phyloP scores from a whole-genome alignment of 805 yeast genomes.

The Cyberlindnera amylophila region DNA sequence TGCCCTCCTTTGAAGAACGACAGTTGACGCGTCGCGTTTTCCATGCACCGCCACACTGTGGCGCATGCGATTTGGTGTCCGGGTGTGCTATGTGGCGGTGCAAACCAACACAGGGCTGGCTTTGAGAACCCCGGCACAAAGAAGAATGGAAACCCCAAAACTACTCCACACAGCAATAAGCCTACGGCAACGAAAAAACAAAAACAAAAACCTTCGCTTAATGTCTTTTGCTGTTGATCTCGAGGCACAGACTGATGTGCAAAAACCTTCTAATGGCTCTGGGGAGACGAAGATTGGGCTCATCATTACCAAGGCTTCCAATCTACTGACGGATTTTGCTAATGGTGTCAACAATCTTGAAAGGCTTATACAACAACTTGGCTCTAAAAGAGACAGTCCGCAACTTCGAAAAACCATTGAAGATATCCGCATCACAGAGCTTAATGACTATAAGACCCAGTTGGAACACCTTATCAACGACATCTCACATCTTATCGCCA shows the following conservation, averaged over 20 bases:
- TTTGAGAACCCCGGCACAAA: too few species aligned
- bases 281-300: slow-evolving; percentile 17
- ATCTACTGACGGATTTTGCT: slow-evolving; percentile 38
- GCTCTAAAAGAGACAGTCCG: slow-evolving; percentile 41
- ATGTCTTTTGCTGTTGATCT: slow-evolving; percentile 31
- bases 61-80: neutral
- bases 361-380: slow-evolving; percentile 45
- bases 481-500: slow-evolving; percentile 22
- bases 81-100: neutral
- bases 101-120: too few species aligned
- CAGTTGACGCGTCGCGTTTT: neutral
- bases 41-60: neutral
- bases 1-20: neutral
- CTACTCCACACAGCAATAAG: too few species aligned
- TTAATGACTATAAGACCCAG: slow-evolving; percentile 28
- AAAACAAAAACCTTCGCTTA: too few species aligned
- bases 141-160: too few species aligned
- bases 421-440: slow-evolving; percentile 15
- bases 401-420: slow-evolving; percentile 33
- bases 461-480: slow-evolving; percentile 32
- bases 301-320: slow-evolving; percentile 27
- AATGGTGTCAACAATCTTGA: slow-evolving; percentile 48
- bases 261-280: slow-evolving; percentile 1
- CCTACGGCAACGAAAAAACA: too few species aligned
- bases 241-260: slow-evolving; percentile 25